Conservation (phyloP, 2,329 filamentous ascomycete genomes). For the Akanthomyces muscarius region DNA sequence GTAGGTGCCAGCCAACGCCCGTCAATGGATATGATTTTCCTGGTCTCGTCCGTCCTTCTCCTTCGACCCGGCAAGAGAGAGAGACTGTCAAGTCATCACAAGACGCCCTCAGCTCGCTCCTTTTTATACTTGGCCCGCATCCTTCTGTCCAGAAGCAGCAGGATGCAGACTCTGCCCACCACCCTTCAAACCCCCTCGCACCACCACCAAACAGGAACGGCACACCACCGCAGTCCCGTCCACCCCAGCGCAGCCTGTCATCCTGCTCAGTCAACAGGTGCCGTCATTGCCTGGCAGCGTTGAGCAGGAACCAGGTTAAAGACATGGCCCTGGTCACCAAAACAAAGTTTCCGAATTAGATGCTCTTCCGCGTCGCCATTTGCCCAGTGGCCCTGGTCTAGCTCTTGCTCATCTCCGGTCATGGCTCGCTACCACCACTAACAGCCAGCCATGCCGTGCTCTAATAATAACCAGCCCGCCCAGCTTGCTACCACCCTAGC, state of each 20-base stretch:
- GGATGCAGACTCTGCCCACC: not conserved
- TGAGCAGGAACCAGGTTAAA: not conserved
- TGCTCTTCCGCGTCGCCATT: constrained; percentile 1
- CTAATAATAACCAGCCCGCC: not conserved
- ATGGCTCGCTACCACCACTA: constrained; percentile 1
- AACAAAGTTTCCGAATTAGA: constrained; percentile 2
- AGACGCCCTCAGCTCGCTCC: not conserved
- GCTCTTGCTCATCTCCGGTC: constrained; percentile 4
- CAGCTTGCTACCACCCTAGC: not conserved
- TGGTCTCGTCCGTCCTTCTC: not conserved
- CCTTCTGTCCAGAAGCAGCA: not conserved
- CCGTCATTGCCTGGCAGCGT: not conserved
- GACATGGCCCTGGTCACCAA: not conserved
- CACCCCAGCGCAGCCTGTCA: not conserved
- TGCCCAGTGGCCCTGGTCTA: constrained; percentile 1
- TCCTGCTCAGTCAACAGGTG: not conserved
- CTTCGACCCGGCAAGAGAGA: not conserved
- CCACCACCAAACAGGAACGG: not conserved
- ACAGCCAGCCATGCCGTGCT: not conserved
- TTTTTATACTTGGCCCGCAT: not conserved
- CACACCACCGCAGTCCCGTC: not conserved
- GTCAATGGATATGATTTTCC: not conserved
- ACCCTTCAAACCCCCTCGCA: not conserved
- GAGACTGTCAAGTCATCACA: not conserved
- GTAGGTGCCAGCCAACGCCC: not conserved